Conservation (phyloP, 805 yeast species). For the Cyberlindnera amylophila region DNA sequence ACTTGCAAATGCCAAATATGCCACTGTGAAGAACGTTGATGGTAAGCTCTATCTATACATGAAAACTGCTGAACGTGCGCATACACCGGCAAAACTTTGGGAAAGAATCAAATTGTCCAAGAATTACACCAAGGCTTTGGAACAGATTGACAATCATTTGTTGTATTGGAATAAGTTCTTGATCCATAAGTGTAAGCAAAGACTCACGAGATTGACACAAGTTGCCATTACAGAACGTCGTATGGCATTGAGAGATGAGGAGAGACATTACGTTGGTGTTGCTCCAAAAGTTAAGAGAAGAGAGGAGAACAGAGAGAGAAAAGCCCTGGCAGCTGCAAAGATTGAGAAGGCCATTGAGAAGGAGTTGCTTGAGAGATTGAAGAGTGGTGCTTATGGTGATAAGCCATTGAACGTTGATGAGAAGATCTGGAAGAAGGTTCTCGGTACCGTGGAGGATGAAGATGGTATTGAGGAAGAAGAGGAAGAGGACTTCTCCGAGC, state of each 20-base stretch:
- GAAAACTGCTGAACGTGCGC: slow-evolving; percentile 98
- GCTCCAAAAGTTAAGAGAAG: slow-evolving; percentile 94
- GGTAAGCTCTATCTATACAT: slow-evolving; percentile 83
- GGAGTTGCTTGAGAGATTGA: slow-evolving; percentile 88
- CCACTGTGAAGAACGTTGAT: slow-evolving; percentile 77
- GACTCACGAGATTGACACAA: slow-evolving; percentile 91
- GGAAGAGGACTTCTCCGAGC: slow-evolving; percentile 47
- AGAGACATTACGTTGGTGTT: slow-evolving; percentile 88
- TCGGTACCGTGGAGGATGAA: slow-evolving; percentile 76
- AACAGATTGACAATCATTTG: slow-evolving; percentile 83
- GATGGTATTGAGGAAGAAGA: slow-evolving; percentile 46
- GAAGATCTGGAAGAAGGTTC: slow-evolving; percentile 89
- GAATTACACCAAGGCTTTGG: slow-evolving; percentile 82
- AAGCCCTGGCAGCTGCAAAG: slow-evolving; percentile 94
- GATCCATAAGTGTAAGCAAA: slow-evolving; percentile 91
- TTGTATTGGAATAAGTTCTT: slow-evolving; percentile 91
- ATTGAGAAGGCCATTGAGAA: slow-evolving; percentile 95
- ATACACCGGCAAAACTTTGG: slow-evolving; percentile 92
- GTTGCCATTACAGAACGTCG: slow-evolving; percentile 95
- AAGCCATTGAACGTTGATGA: slow-evolving; percentile 96
- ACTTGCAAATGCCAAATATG: slow-evolving; percentile 87
- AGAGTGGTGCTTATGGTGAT: slow-evolving; percentile 98
- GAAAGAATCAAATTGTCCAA: slow-evolving; percentile 88
- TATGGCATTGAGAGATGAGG: slow-evolving; percentile 84
- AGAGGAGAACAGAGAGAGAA: slow-evolving; percentile 91